These are phyloP conservation scores for Nemania sp. DNA, from an alignment of 2,329 filamentous ascomycete genomes.

Conservation along the genomic window DNA sequence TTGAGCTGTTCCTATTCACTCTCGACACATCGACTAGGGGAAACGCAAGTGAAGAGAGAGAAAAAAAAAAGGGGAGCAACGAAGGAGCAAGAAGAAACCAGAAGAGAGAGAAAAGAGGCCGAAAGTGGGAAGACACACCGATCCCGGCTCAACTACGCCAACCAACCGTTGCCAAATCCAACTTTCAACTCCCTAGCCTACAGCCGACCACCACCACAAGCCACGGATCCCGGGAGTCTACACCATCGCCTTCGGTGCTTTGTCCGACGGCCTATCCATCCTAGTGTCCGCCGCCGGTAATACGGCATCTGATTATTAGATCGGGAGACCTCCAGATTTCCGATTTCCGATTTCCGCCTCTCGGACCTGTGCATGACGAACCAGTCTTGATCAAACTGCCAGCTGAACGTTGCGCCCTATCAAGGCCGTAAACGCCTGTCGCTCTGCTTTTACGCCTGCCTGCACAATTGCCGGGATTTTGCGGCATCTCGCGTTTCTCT, in stretches of 20 bases:
- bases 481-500: slow-evolving; percentile 24
- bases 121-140: background rate
- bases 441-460: slow-evolving; percentile 11
- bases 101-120: background rate
- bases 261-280: slow-evolving; percentile 7
- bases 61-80: background rate
- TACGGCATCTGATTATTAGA: slow-evolving; percentile 19
- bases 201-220: slow-evolving; percentile 10
- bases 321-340: slow-evolving; percentile 1
- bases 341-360: no score
- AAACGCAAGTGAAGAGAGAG: background rate
- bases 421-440: slow-evolving; percentile 10
- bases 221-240: slow-evolving; percentile 6
- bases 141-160: background rate
- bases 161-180: background rate
- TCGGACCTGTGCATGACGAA: slow-evolving; percentile 12
- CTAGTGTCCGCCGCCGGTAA: slow-evolving; percentile 1
- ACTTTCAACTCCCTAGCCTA: background rate
- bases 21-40: slow-evolving; percentile 9
- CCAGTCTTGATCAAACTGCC: slow-evolving; percentile 25
- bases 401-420: slow-evolving; percentile 17
- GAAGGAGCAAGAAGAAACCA: background rate
- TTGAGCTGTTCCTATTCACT: background rate
- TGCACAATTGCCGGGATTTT: slow-evolving; percentile 23
- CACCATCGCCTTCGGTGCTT: background rate